Evolutionary conservation across 1,284 basidiomycete species (phyloP).

Genomic region (Ustilago vetiveriae): DNA sequence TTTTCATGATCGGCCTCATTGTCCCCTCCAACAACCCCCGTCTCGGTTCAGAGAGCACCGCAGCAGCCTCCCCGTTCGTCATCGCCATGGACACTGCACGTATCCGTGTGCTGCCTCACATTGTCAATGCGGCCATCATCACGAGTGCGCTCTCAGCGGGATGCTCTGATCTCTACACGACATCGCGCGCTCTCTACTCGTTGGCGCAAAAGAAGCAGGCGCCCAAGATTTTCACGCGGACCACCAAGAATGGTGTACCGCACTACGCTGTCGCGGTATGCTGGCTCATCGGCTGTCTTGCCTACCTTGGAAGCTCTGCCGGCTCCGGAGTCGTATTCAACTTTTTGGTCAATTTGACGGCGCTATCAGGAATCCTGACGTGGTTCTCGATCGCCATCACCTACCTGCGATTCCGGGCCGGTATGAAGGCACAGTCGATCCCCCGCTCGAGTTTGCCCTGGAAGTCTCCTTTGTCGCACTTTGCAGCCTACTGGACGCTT

Average conservation of each 20-base stretch:
- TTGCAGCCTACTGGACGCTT: slow-evolving; percentile 51
- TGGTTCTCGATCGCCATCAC: slow-evolving; percentile 85
- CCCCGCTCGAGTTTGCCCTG: slow-evolving; percentile 71
- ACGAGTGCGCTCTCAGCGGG: slow-evolving; percentile 87
- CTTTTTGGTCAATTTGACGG: slow-evolving; percentile 73
- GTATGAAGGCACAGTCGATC: slow-evolving; percentile 74
- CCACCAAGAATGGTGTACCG: slow-evolving; percentile 79
- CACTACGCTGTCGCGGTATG: slow-evolving; percentile 77
- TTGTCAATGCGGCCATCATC: slow-evolving; percentile 80
- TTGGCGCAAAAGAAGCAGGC: slow-evolving; percentile 74
- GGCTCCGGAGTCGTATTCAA: slow-evolving; percentile 73
- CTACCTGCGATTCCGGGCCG: slow-evolving; percentile 78
- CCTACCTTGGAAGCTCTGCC: slow-evolving; percentile 72
- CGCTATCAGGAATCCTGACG: slow-evolving; percentile 77
- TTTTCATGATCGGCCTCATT: slow-evolving; percentile 62
- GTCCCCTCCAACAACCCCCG: slow-evolving; percentile 54
- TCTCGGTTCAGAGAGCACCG: slow-evolving; percentile 42
- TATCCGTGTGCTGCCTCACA: slow-evolving; percentile 68
- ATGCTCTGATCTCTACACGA: slow-evolving; percentile 82
- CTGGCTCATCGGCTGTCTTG: slow-evolving; percentile 74
- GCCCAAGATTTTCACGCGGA: slow-evolving; percentile 76
- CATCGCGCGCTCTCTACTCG: slow-evolving; percentile 78
- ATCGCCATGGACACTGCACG: slow-evolving; percentile 64
- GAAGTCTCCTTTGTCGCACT: slow-evolving; percentile 69
- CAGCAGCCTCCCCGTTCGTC: slow-evolving; percentile 50